Evolutionary conservation across 2,329 filamentous ascomycete species (phyloP).

Genomic region (Phialocephala sp.): DNA sequence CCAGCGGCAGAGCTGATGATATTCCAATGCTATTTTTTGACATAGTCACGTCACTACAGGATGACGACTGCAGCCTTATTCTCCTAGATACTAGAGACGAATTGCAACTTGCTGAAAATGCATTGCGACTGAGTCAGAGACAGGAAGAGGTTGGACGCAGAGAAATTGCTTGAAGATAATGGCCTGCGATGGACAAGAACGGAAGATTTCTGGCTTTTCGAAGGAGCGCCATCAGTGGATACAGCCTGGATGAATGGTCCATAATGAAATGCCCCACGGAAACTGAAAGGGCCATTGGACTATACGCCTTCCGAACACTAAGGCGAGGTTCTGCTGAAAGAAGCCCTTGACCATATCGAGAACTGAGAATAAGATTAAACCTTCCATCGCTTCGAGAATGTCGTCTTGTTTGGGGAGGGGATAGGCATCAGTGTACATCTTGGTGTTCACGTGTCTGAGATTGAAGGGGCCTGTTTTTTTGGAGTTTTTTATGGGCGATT

Average conservation of each 20-base stretch:
- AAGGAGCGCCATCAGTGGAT: background rate
- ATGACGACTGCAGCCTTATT: background rate
- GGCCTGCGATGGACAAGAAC: background rate
- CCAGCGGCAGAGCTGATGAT: background rate
- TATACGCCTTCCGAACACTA: no score
- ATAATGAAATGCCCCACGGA: background rate
- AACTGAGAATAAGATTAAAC: no score
- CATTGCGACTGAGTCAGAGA: background rate
- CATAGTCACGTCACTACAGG: background rate
- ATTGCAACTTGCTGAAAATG: background rate
- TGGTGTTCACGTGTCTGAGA: no score
- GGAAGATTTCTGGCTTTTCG: slow-evolving; percentile 7
- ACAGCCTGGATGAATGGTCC: slow-evolving; percentile 7
- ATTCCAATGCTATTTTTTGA: background rate
- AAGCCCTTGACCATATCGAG: no score
- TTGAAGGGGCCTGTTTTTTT: no score
- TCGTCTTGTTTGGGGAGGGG: no score
- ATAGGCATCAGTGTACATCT: no score
- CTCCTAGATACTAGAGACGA: background rate
- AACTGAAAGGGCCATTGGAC: no score
- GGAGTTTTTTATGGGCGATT: no score
- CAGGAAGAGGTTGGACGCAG: background rate
- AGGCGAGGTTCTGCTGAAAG: no score
- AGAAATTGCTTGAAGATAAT: background rate
- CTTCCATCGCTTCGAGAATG: no score